Base-by-base conservation (phyloP, 192 early-diverging fungal genomes). In the Geranomyces michiganensis region DNA sequence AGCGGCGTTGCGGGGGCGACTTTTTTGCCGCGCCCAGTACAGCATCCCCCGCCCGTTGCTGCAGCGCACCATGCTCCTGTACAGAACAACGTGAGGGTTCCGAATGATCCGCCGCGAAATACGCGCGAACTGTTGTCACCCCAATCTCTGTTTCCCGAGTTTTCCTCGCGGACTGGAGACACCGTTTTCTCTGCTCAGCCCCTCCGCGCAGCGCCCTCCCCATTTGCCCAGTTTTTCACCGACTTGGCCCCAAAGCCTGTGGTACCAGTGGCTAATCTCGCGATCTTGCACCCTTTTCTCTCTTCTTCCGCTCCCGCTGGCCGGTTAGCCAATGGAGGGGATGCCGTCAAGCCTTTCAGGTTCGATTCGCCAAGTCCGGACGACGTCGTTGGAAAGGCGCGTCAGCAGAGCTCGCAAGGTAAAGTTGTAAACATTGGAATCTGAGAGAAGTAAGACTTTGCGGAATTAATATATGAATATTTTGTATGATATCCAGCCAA, bases 301-400 rank as follows among this genome's bases (percentile, higher is more conserved):
- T 41, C 36, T 41, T 30, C 45, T 36, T 19, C 43, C 64, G 66
- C 31, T 49, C 31, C 30, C 30, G n/a, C 14, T 27, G 33, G 19
- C 30, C 49, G 48, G 44, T 27, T 56, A n/a, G 43, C 45, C 24
- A 48, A 36, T 24, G n/a, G 41, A 65, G 67, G 48, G n/a, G 51
- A 30, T 43, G 62, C 63, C 33, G 46, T 55, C 24, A 56, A 53
- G 15, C 73, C 67, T 43, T 96, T 94, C 79, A 67, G 64, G 12
- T 94, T 96, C 78, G 81, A 90, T 58, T 82, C 81, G 9, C 93
- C 92, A 19, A 94, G 94, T 74, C 93, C 94, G 9, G 94, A 94
- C 71, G 92, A 94, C 77, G 71, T 81, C 43, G 92, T 93, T 13
- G 72, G 86, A 32, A 79, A 78, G 32, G 91, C 92, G 0, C 85